Evolutionary conservation across 371 early-diverging fungal genomes (phyloP), one percentile per base, ranked within the genome.

Genomic region (Fennellomyces sp.): DNA sequence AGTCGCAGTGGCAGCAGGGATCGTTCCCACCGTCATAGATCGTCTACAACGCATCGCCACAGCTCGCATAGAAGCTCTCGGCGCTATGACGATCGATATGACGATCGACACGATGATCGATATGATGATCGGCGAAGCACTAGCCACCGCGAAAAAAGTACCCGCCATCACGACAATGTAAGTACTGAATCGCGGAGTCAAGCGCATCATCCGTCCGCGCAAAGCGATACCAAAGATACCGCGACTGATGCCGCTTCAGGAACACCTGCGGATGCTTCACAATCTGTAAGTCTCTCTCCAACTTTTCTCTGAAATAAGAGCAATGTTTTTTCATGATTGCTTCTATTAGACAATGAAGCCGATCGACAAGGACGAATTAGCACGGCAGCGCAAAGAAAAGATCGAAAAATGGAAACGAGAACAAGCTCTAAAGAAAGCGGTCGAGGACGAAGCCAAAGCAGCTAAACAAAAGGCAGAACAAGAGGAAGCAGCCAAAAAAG

Each of bases 381-480:
- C 79, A 52, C 82, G 87, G 31, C 84, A 86, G 63, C 69, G 91
- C 21, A 79, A 84, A 51, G 91, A 91, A 65, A 73, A 87, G 30
- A 76, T 92, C n/a, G 85, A 88, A 68, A 81, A 87, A 65, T 91
- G 91, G 88, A 67, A 83, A 56, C 71, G 72, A 50, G 87, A 89
- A 49, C 70, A 79, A 47, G 86, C 90, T 55, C 82, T 81, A 3
- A 78, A 72, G 12, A 79, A 84, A 60, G 70, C 52, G 5, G 59
- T 72, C 17, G 78, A 75, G 21, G 75, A 73, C 19, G 82, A 76
- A 23, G 65, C 42, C 23, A 70, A 63, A 53, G n/a, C n/a, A n/a
- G n/a, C n/a, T n/a, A n/a, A n/a, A n/a, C n/a, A n/a, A n/a, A 59
- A 65, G 48, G 59, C 56, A 47, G 29, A 42, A 48, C 47, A 47